Conservation (phyloP, 306 rosid species). For the Rosa rugosa region DNA sequence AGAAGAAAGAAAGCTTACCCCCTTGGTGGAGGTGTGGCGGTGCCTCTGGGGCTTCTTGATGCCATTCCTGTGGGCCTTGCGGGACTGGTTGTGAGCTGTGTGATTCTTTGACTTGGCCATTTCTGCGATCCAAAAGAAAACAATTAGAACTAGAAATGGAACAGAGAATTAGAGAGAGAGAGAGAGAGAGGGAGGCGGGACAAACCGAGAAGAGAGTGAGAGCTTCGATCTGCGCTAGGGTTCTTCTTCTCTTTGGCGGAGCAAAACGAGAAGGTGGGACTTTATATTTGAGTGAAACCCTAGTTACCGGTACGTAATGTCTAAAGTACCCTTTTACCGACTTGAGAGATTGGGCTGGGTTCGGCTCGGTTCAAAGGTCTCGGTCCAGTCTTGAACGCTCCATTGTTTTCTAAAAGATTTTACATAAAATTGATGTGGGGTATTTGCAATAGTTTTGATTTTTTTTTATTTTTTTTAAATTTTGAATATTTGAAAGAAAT, state of each 20-base stretch:
- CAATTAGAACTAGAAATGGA: neutral
- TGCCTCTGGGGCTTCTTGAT: conserved; percentile 95
- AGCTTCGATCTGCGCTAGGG: conserved; percentile 22
- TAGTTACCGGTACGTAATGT: conserved; percentile 19
- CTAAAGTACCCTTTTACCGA: conserved; percentile 27
- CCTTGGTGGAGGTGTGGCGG: conserved; percentile 96
- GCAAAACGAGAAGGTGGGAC: neutral
- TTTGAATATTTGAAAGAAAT: no score
- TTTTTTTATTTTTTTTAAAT: no score
- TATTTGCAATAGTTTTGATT: no score
- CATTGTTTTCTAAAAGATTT: no score
- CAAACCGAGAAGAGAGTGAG: conserved; percentile 19
- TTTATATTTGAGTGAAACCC: conserved; percentile 43
- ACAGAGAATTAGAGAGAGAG: neutral
- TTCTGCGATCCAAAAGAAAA: conserved; percentile 33
- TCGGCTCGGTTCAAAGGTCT: neutral
- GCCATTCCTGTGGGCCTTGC: conserved; percentile 96
- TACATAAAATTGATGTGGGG: no score
- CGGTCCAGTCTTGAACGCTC: neutral
- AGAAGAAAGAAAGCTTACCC: conserved; percentile 39
- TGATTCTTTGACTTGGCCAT: conserved; percentile 99
- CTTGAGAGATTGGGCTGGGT: neutral
- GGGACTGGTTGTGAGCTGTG: conserved; percentile 98
- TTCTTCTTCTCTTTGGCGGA: conserved; percentile 19
- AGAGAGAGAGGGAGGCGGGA: neutral